Evolutionary conservation across 768 basidiomycete species (phyloP).

Genomic region (Rhodosporidiobolus odoratus): DNA sequence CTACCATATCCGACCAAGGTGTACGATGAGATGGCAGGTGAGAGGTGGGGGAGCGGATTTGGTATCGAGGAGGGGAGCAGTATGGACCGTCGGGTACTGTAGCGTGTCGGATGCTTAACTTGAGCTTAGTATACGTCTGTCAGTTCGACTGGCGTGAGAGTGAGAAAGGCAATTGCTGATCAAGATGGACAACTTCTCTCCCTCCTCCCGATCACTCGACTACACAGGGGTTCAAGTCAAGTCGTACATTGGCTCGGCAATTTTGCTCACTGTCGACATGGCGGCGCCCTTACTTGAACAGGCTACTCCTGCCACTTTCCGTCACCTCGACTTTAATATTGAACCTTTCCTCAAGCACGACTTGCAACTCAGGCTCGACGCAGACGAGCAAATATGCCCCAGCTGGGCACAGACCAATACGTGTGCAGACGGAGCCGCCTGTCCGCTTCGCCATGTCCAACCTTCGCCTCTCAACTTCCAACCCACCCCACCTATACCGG

Average conservation of each 20-base stretch:
- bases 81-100: too few relatives aligned
- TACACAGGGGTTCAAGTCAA: background rate
- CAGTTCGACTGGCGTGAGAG: too few relatives aligned
- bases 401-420: slow-evolving; percentile 76
- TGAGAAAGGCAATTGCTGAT: too few relatives aligned
- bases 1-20: background rate
- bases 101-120: too few relatives aligned
- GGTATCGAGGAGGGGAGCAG: background rate
- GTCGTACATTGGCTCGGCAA: background rate
- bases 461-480: slow-evolving; percentile 87
- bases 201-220: too few relatives aligned
- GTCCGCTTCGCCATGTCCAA: slow-evolving; percentile 73
- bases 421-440: slow-evolving; percentile 83
- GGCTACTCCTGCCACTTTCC: background rate
- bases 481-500: slow-evolving; percentile 72
- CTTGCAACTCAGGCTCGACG: slow-evolving; percentile 34
- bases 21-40: background rate
- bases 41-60: background rate
- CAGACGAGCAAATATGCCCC: slow-evolving; percentile 87
- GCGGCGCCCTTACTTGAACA: slow-evolving; percentile 8
- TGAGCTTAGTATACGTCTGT: too few relatives aligned
- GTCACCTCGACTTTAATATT: slow-evolving; percentile 20
- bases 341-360: slow-evolving; percentile 39
- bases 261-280: background rate
- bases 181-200: too few relatives aligned